phyloP scores from a whole-genome alignment of 805 yeast genomes.

The Debaryomyces maramus region DNA sequence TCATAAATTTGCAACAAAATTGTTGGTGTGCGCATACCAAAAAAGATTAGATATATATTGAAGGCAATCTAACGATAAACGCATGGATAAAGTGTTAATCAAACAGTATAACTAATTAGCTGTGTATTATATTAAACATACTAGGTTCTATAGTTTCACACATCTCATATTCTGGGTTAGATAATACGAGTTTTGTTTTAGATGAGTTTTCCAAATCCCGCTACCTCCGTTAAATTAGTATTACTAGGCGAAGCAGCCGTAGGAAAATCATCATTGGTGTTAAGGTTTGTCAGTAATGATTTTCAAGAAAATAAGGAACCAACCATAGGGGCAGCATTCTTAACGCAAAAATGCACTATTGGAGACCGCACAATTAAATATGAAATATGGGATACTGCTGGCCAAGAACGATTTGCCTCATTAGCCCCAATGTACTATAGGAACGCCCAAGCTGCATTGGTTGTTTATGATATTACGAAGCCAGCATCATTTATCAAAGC shows the following conservation, averaged over 20 bases:
- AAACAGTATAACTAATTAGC: no score
- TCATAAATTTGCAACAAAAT: no score
- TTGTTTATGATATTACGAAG: conserved; percentile 92
- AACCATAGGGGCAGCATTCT: conserved; percentile 96
- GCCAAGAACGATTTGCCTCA: conserved; percentile 95
- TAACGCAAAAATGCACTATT: conserved; percentile 89
- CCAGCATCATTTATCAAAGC: conserved; percentile 95
- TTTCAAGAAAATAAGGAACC: conserved; percentile 98
- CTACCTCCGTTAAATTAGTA: conserved; percentile 83
- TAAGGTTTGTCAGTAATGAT: conserved; percentile 91
- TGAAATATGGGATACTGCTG: conserved; percentile 97
- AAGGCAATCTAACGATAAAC: no score
- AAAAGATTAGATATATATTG: conserved; percentile 1
- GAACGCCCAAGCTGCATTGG: conserved; percentile 95
- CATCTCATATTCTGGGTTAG: neutral
- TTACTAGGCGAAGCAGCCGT: conserved; percentile 97
- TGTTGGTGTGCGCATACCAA: neutral
- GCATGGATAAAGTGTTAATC: no score
- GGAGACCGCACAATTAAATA: conserved; percentile 85
- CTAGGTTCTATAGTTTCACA: neutral
- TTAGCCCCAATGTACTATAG: conserved; percentile 97
- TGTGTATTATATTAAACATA: neutral
- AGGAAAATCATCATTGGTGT: conserved; percentile 89
- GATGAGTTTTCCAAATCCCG: conserved; percentile 35
- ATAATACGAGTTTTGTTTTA: neutral